A percentile compares a stretch with the other conserved stretches of the same genome.
These are phyloP conservation scores for Alternaria gansuensis DNA, from an alignment of 2,329 filamentous ascomycete species.

Conservation along the genomic window DNA sequence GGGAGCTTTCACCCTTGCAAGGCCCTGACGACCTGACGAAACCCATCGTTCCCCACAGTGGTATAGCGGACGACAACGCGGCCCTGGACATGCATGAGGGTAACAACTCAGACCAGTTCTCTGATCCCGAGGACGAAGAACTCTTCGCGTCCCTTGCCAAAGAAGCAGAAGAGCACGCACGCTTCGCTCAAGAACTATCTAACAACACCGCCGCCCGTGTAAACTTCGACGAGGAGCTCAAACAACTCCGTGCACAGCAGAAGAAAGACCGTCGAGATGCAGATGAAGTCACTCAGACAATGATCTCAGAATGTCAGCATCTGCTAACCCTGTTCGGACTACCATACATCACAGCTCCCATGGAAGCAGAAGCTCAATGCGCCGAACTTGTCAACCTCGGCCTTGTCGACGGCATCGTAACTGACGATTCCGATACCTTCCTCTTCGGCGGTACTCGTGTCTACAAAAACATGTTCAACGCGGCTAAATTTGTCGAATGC, in stretches of 20 bases:
- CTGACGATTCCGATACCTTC: conserved; percentile 96
- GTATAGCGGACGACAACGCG: conserved; percentile 43
- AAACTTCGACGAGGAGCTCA: conserved; percentile 87
- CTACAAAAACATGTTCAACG: conserved; percentile 99
- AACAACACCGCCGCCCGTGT: conserved; percentile 72
- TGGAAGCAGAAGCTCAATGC: conserved; percentile 99
- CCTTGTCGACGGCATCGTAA: conserved; percentile 96
- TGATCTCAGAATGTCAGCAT: conserved; percentile 95
- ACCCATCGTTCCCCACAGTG: conserved; percentile 43
- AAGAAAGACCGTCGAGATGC: conserved; percentile 96
- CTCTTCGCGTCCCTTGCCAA: conserved; percentile 84
- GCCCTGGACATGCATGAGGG: conserved; percentile 36
- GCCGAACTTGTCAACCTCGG: conserved; percentile 86
- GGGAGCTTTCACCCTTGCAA: conserved; percentile 41
- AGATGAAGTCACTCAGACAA: conserved; percentile 94
- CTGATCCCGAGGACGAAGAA: conserved; percentile 91
- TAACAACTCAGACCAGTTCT: conserved; percentile 58
- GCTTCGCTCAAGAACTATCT: conserved; percentile 89
- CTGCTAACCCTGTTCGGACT: conserved; percentile 89
- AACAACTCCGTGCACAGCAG: conserved; percentile 87
- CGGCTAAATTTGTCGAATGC: conserved; percentile 97
- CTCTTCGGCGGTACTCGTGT: conserved; percentile 95
- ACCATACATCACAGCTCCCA: conserved; percentile 95
- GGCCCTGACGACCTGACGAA: conserved; percentile 42
- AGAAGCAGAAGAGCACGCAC: conserved; percentile 92